Evolutionary conservation across 352 stramenopile genomes (phyloP).

Genomic region (Phytophthora meadii): DNA sequence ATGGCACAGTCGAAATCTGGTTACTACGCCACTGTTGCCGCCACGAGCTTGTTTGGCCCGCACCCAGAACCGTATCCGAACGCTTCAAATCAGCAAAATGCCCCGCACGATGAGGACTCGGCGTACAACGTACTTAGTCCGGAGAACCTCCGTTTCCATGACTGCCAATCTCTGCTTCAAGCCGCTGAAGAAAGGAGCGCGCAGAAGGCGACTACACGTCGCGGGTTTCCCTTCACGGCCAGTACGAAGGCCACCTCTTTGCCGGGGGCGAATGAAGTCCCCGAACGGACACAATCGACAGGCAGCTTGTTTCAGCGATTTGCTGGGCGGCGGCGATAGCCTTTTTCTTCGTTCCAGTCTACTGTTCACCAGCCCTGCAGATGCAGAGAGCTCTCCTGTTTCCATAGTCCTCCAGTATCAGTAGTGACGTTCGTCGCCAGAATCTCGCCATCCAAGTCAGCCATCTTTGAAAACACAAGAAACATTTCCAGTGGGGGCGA

Average conservation of each 20-base stretch:
- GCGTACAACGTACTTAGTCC: slow-evolving; percentile 43
- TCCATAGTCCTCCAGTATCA: slow-evolving; percentile 44
- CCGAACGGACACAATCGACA: slow-evolving; percentile 28
- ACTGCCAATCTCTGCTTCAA: slow-evolving; percentile 44
- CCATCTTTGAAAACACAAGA: slow-evolving; percentile 16
- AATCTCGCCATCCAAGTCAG: slow-evolving; percentile 13
- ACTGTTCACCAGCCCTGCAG: slow-evolving; percentile 13
- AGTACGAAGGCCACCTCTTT: slow-evolving; percentile 31
- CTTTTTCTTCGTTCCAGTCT: slow-evolving; percentile 16
- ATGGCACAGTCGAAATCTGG: slow-evolving; percentile 46
- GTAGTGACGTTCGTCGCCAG: slow-evolving; percentile 35
- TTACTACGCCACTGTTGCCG: slow-evolving; percentile 34
- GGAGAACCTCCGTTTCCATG: slow-evolving; percentile 48
- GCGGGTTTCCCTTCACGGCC: slow-evolving; percentile 33
- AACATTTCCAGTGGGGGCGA: slow-evolving; percentile 18
- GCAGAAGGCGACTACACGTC: slow-evolving; percentile 19
- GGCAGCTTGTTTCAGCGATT: slow-evolving; percentile 44
- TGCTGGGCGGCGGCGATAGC: slow-evolving; percentile 42
- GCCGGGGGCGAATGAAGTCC: slow-evolving; percentile 40
- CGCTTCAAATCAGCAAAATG: slow-evolving; percentile 25
- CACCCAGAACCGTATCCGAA: slow-evolving; percentile 44
- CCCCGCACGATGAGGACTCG: slow-evolving; percentile 16
- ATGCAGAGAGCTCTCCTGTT: slow-evolving; percentile 33
- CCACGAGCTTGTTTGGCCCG: slow-evolving; percentile 42
- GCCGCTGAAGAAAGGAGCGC: slow-evolving; percentile 28